Percentiles rank a stretch among this genome's conserved stretches.
Evolutionary conservation across 208 protist species (phyloP).

Genomic region (Lotmaria passim): DNA sequence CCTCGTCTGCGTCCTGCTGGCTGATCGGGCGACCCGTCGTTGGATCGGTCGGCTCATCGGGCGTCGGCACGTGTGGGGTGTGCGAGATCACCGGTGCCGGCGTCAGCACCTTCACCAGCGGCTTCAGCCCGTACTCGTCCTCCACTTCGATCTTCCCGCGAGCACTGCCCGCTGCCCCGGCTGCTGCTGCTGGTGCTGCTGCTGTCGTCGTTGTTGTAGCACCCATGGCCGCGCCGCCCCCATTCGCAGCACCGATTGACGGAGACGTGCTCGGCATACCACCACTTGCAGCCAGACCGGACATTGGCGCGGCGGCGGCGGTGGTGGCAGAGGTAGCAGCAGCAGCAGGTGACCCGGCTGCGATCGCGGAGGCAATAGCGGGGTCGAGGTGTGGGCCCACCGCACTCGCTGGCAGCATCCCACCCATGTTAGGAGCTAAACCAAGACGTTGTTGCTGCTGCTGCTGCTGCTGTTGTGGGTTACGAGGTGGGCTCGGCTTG

Average conservation of each 20-base stretch:
- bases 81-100: slow-evolving; percentile 41
- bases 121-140: slow-evolving; percentile 72
- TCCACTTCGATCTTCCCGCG: slow-evolving; percentile 63
- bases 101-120: slow-evolving; percentile 50
- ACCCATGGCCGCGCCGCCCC: not conserved
- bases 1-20: slow-evolving; percentile 52
- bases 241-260: not conserved
- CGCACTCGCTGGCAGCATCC: slow-evolving; percentile 20
- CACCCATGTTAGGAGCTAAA: slow-evolving; percentile 18
- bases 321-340: no score
- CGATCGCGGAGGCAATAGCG: slow-evolving; percentile 28
- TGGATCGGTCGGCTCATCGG: slow-evolving; percentile 39
- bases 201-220: no score
- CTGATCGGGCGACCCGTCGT: slow-evolving; percentile 44
- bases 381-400: slow-evolving; percentile 31
- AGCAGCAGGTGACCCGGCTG: slow-evolving; percentile 12
- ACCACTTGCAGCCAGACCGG: no score
- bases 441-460: slow-evolving; percentile 28
- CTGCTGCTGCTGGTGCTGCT: not conserved
- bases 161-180: not conserved
- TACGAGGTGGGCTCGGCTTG: slow-evolving; percentile 9
- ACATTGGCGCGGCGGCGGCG: no score
- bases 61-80: slow-evolving; percentile 29
- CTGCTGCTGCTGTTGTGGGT: slow-evolving; percentile 19
- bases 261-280: not conserved